Base-by-base conservation (phyloP, 495 filamentous ascomycete species). In the Podospora didyma region DNA sequence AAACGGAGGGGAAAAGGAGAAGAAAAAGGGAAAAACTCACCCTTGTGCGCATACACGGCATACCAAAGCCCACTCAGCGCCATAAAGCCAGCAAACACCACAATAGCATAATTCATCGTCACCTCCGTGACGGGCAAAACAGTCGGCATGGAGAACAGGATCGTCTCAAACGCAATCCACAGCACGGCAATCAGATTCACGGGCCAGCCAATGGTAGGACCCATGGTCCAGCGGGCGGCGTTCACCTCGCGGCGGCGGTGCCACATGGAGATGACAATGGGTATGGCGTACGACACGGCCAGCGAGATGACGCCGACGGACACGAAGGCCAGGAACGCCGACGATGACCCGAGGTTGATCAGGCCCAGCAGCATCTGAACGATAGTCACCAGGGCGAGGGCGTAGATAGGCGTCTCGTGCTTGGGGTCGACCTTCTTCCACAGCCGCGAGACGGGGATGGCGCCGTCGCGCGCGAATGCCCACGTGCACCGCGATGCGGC, bases 371-470 rank as follows among this genome's bases (percentile, higher is more conserved):
- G 69, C 68, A 85, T 85, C 45, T 82, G 72, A 12, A 86, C 71
- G 19, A 78, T 69, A 3, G 80, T 78, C 0, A 80, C 82, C 3
- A 87, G 68, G 68, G 77, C 83, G 49, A 87, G 71, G 16, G 84
- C 82, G 26, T 75, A 69, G 47, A 86, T 73, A 11, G 83, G 82
- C 3, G 75, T 72, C 19, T 71, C 72, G 67, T 79, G 79, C 1
- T 69, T 62, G 21, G 62, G 58, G 58, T 84, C 79, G 34, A 83
- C 79, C 16, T 74, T 70, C 63, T 79, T 78, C 85, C 85, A 90
- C 26, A 89, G 66, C 19, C 76, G 66, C 54, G 84, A 87, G 3
- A 86, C 82, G 0, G 85, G 87, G 51, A 89, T 89, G 12, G 87
- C 87, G 16, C 79, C 79, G 63, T 86, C 82, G 47, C 82, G 75